A percentile compares a stretch with the other conserved stretches of the same genome.
Conservation (phyloP, 2,329 filamentous ascomycete species). For the Fusarium beomiforme region DNA sequence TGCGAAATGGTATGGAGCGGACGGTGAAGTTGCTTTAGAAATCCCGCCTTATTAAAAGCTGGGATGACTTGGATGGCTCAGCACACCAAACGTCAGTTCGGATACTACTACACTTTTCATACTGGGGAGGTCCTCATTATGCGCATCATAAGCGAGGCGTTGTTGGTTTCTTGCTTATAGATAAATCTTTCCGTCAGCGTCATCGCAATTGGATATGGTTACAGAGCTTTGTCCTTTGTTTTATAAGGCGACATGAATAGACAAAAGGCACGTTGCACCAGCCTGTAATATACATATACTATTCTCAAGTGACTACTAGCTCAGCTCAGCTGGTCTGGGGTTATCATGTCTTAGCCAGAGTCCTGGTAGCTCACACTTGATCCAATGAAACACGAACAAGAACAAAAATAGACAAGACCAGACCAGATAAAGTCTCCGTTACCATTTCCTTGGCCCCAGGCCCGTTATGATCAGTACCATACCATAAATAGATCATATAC, state of each 20-base stretch:
- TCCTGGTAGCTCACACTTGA: conserved; percentile 9
- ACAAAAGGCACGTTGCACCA: background rate
- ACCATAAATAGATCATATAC: conserved; percentile 13
- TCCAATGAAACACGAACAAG: conserved; percentile 15
- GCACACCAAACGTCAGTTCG: background rate
- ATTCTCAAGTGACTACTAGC: background rate
- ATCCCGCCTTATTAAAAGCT: conserved; percentile 43
- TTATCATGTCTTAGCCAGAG: background rate
- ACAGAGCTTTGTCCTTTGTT: background rate
- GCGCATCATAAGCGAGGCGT: conserved; percentile 29
- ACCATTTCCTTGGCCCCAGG: conserved; percentile 1
- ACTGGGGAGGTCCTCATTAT: background rate
- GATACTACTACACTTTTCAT: background rate
- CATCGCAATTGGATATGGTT: background rate
- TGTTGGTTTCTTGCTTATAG: background rate
- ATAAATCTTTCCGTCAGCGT: background rate
- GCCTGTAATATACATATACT: background rate
- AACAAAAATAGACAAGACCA: conserved; percentile 9
- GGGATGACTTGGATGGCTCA: background rate
- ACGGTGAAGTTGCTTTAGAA: conserved; percentile 62
- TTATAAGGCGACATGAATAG: background rate
- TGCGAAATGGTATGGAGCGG: conserved; percentile 73
- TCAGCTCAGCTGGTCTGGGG: background rate
- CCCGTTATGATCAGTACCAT: conserved; percentile 8
- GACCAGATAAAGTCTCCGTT: background rate